These are phyloP conservation scores for Sodiomyces alkalinus DNA, from an alignment of 2,329 filamentous ascomycete species.

Conservation along the genomic window DNA sequence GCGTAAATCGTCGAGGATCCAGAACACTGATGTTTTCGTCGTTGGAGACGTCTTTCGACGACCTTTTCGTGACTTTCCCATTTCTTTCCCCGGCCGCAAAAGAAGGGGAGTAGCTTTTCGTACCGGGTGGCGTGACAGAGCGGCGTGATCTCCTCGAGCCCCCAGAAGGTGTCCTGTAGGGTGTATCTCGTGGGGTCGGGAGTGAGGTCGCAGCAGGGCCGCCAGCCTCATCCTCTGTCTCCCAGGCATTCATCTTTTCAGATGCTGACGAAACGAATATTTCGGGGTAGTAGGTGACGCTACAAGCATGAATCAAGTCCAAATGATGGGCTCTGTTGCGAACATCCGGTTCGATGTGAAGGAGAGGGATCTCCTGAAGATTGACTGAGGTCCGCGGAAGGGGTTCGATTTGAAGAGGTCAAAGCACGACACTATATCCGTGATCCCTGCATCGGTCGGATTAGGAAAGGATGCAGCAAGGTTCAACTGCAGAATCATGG, in stretches of 20 bases:
- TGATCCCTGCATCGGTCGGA: too few relatives aligned
- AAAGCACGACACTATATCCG: neutral
- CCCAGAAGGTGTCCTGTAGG: slow-evolving; percentile 58
- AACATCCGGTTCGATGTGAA: too few relatives aligned
- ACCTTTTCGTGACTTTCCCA: slow-evolving; percentile 32
- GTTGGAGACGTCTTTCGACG: slow-evolving; percentile 40
- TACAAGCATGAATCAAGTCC: slow-evolving; percentile 5
- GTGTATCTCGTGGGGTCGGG: slow-evolving; percentile 56
- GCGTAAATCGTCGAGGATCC: slow-evolving; percentile 86
- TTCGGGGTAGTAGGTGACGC: slow-evolving; percentile 1
- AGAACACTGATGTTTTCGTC: slow-evolving; percentile 61
- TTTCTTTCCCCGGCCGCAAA: slow-evolving; percentile 24
- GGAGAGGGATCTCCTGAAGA: neutral
- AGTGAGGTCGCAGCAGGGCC: slow-evolving; percentile 42
- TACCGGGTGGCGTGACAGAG: slow-evolving; percentile 47
- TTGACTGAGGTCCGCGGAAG: slow-evolving; percentile 2
- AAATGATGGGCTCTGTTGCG: too few relatives aligned
- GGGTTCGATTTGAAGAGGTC: neutral
- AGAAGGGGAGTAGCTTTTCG: slow-evolving; percentile 43
- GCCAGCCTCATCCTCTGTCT: slow-evolving; percentile 47
- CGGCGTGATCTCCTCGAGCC: slow-evolving; percentile 45
- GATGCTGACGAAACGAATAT: slow-evolving; percentile 1
- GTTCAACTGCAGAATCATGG: slow-evolving; percentile 3
- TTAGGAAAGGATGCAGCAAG: slow-evolving; percentile 6
- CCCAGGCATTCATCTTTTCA: slow-evolving; percentile 37